Percentiles rank a stretch among this genome's conserved stretches.
These are phyloP conservation scores for Cercospora janseana DNA, from an alignment of 2,329 filamentous ascomycete genomes.

Conservation along the genomic window DNA sequence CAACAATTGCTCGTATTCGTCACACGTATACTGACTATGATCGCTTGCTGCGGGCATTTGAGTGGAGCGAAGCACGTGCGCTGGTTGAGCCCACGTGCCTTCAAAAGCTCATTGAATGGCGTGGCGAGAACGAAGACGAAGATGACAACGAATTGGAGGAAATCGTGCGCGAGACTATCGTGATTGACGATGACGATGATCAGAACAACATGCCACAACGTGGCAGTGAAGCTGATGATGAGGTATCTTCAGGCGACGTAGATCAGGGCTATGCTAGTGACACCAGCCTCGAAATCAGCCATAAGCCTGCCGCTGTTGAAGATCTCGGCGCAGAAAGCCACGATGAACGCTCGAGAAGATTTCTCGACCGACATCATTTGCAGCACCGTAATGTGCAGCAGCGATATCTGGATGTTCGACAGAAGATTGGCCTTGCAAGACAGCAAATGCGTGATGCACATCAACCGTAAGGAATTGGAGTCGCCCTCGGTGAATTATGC, in stretches of 20 bases:
- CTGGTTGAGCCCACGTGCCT: slow-evolving; percentile 56
- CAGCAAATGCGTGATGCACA: slow-evolving; percentile 24
- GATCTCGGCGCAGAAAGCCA: slow-evolving; percentile 34
- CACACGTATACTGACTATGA: slow-evolving; percentile 64
- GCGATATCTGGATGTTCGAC: slow-evolving; percentile 21
- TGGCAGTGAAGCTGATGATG: slow-evolving; percentile 26
- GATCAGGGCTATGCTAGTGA: slow-evolving; percentile 31
- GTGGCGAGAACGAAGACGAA: slow-evolving; percentile 55
- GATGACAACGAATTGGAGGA: slow-evolving; percentile 55
- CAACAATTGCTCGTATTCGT: slow-evolving; percentile 61
- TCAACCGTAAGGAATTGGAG: slow-evolving; percentile 14
- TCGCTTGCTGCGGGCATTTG: slow-evolving; percentile 51
- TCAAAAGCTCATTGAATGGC: slow-evolving; percentile 60
- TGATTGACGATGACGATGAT: slow-evolving; percentile 62
- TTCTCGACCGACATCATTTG: slow-evolving; percentile 23
- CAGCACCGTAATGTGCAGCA: slow-evolving; percentile 17
- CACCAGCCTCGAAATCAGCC: slow-evolving; percentile 33
- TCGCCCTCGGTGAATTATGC: not conserved
- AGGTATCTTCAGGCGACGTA: slow-evolving; percentile 21
- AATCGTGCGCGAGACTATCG: slow-evolving; percentile 62
- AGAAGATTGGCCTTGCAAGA: slow-evolving; percentile 25
- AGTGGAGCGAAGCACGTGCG: slow-evolving; percentile 55
- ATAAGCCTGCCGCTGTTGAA: slow-evolving; percentile 28
- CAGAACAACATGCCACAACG: slow-evolving; percentile 26
- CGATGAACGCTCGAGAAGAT: slow-evolving; percentile 27